A percentile compares a stretch with the other conserved stretches of the same genome.
These are phyloP conservation scores for Antitrichia curtipendula DNA, from an alignment of 225 moss, liverwort and hornwort species.

Conservation along the genomic window DNA sequence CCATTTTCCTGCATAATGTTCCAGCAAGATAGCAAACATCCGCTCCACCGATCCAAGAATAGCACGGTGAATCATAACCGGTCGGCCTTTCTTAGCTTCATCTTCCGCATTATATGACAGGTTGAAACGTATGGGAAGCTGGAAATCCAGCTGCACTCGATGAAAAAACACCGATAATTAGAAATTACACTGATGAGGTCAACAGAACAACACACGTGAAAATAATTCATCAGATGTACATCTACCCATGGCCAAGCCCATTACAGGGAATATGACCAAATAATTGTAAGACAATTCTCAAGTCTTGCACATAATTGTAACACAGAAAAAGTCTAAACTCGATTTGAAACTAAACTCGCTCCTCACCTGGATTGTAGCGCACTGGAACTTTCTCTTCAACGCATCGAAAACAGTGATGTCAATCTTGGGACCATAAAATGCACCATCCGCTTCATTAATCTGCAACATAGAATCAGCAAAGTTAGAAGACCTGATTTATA, in stretches of 20 bases:
- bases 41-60: conserved; percentile 93
- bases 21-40: conserved; percentile 91
- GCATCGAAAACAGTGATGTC: conserved; percentile 91
- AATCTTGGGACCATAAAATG: conserved; percentile 98
- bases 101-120: conserved; percentile 60
- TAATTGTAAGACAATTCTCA: neutral
- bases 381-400: conserved; percentile 89
- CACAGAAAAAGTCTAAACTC: neutral
- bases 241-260: neutral
- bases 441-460: conserved; percentile 89
- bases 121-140: conserved; percentile 84
- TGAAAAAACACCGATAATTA: neutral
- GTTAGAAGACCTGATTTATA: neutral
- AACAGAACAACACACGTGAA: neutral
- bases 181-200: neutral
- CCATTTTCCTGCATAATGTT: conserved; percentile 97
- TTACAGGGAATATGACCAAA: neutral
- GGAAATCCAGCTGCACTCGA: conserved; percentile 76
- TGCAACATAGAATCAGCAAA: neutral
- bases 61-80: conserved; percentile 88
- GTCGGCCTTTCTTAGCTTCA: conserved; percentile 65
- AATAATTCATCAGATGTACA: neutral
- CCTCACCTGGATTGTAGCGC: conserved; percentile 86
- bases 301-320: neutral
- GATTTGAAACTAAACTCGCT: neutral